Conservation (phyloP, 2,329 filamentous ascomycete species). For the Alternaria arbusti region DNA sequence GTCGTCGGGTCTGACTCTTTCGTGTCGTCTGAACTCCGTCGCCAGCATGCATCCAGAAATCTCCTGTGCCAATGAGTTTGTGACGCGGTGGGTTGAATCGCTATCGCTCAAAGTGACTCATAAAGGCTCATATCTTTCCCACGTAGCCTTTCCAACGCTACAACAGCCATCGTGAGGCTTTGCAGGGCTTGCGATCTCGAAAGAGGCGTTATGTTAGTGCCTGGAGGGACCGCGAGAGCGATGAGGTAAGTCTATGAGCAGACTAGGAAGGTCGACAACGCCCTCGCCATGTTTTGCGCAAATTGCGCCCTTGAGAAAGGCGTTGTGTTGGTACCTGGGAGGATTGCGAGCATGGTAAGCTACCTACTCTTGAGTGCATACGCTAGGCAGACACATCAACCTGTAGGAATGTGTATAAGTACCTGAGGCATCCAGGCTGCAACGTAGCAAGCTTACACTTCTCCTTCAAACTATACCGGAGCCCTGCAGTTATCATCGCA, state of each 20-base stretch:
- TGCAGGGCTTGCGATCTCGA: background rate
- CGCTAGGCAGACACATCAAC: background rate
- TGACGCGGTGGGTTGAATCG: background rate
- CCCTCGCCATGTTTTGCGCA: background rate
- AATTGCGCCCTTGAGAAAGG: background rate
- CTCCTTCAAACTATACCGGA: background rate
- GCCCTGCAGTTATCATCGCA: background rate
- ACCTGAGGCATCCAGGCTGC: background rate
- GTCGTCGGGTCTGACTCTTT: background rate
- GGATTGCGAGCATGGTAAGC: background rate
- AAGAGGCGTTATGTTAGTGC: background rate
- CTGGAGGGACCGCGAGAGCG: background rate
- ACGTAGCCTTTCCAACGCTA: background rate
- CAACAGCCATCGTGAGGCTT: background rate
- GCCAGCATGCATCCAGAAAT: background rate
- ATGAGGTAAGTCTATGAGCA: background rate
- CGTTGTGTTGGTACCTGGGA: background rate
- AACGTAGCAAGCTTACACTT: background rate
- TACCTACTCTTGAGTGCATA: background rate
- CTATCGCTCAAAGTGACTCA: background rate
- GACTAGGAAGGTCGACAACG: background rate
- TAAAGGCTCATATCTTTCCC: background rate
- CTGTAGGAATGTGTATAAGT: background rate
- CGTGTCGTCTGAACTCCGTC: background rate
- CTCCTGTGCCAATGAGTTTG: no score